These are phyloP conservation scores for Pythium scleroteichum DNA, from an alignment of 352 stramenopile genomes.

Conservation along the genomic window DNA sequence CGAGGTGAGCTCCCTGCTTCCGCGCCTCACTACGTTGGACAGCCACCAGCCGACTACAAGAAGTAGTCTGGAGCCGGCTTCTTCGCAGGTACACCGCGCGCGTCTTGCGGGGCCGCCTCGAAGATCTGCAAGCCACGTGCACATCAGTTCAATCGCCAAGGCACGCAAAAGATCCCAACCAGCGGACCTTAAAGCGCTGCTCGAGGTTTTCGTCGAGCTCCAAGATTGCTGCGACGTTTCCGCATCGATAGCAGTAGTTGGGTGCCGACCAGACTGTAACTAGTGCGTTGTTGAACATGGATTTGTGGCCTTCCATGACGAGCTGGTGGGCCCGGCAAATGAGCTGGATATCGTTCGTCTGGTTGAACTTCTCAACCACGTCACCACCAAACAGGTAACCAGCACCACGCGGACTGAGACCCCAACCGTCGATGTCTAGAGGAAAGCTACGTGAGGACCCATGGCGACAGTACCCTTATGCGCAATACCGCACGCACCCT, in stretches of 20 bases:
- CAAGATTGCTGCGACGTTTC: slow-evolving; percentile 98
- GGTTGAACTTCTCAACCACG: slow-evolving; percentile 99
- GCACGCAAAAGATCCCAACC: not conserved
- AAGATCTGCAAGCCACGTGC: slow-evolving; percentile 86
- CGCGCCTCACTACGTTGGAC: not conserved
- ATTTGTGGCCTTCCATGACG: slow-evolving; percentile 91
- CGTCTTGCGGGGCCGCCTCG: slow-evolving; percentile 97
- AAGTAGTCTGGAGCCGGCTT: slow-evolving; percentile 99
- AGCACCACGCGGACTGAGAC: slow-evolving; percentile 95
- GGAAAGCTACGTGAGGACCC: slow-evolving; percentile 62
- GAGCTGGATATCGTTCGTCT: slow-evolving; percentile 97
- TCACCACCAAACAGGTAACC: slow-evolving; percentile 99
- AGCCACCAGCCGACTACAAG: slow-evolving; percentile 71
- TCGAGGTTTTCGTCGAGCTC: slow-evolving; percentile 97
- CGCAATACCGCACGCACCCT: slow-evolving; percentile 37
- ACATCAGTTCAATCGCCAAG: not conserved
- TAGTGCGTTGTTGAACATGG: slow-evolving; percentile 98
- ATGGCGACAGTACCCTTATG: not conserved
- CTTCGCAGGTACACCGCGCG: slow-evolving; percentile 96
- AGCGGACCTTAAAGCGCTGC: slow-evolving; percentile 81
- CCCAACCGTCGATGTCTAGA: slow-evolving; percentile 99
- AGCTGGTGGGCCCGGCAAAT: slow-evolving; percentile 99
- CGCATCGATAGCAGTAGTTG: slow-evolving; percentile 99
- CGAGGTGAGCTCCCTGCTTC: no score
- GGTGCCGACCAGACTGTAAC: slow-evolving; percentile 99